Evolutionary conservation across 2,329 filamentous ascomycete species (phyloP).

Genomic region (Sporothrix mexicana): DNA sequence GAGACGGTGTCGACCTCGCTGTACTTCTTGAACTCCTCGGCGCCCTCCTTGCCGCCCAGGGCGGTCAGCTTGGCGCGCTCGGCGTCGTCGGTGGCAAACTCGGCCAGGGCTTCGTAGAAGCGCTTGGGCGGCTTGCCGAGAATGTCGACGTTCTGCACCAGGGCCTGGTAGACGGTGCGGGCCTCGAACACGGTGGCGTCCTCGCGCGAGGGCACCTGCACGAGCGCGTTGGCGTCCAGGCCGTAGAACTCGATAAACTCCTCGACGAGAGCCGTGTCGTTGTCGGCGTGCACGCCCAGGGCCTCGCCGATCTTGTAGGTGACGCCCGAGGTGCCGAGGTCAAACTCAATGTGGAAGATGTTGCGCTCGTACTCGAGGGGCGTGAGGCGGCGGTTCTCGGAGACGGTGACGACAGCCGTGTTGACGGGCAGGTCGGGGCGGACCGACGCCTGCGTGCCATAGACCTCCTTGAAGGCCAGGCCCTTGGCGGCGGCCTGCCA

Average conservation of each 20-base stretch:
- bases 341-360: constrained; percentile 99
- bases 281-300: constrained; percentile 94
- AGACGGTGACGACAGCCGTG: constrained; percentile 86
- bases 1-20: constrained; percentile 90
- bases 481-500: constrained; percentile 88
- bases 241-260: constrained; percentile 92
- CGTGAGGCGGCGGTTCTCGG: constrained; percentile 93
- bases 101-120: constrained; percentile 92
- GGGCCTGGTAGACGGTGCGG: constrained; percentile 88
- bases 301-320: constrained; percentile 98
- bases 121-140: constrained; percentile 96
- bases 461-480: constrained; percentile 93
- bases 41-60: constrained; percentile 78
- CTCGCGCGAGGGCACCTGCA: constrained; percentile 90
- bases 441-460: constrained; percentile 72
- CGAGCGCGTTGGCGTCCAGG: constrained; percentile 78
- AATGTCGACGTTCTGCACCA: constrained; percentile 93
- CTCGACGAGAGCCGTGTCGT: constrained; percentile 77
- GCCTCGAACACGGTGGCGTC: constrained; percentile 76
- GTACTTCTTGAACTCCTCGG: constrained; percentile 88
- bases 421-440: constrained; percentile 86
- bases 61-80: constrained; percentile 81
- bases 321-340: constrained; percentile 86
- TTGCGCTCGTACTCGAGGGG: constrained; percentile 91
- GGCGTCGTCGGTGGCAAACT: constrained; percentile 80